A percentile compares a stretch with the other conserved stretches of the same genome.
phyloP scores from a whole-genome alignment of 441 rosid species.

The Bocquillonia castaneifolia region DNA sequence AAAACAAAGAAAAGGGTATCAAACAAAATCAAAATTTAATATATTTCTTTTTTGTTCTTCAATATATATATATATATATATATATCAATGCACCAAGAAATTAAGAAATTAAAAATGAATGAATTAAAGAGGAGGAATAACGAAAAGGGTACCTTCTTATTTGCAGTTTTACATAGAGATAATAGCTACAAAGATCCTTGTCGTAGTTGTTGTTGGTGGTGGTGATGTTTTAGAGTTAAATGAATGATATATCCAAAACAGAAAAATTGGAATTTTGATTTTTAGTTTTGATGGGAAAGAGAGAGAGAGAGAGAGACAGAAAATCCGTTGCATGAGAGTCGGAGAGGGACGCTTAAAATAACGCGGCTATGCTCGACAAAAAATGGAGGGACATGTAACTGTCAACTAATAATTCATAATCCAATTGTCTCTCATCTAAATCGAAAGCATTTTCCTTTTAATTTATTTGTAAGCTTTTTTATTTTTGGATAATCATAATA shows the following conservation, averaged over 20 bases:
- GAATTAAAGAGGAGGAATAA: neutral
- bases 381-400: neutral
- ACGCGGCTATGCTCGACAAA: conserved; percentile 17
- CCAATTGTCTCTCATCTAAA: too few relatives aligned
- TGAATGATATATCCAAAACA: neutral
- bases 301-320: neutral
- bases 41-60: too few relatives aligned
- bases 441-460: too few relatives aligned
- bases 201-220: too few relatives aligned
- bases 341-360: conserved; percentile 18
- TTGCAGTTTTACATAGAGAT: conserved; percentile 1
- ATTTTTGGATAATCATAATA: too few relatives aligned
- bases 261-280: neutral
- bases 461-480: too few relatives aligned
- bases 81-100: neutral
- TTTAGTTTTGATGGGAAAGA: too few relatives aligned
- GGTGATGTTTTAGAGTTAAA: neutral
- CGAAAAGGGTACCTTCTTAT: conserved; percentile 19
- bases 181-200: neutral
- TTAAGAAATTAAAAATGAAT: neutral
- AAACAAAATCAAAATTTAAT: conserved; percentile 10
- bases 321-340: conserved; percentile 25
- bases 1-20: neutral
- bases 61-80: too few relatives aligned
- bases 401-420: conserved; percentile 16